Evolutionary conservation across 225 moss, liverwort and hornwort species (phyloP).

Genomic region (Polytrichum commune): DNA sequence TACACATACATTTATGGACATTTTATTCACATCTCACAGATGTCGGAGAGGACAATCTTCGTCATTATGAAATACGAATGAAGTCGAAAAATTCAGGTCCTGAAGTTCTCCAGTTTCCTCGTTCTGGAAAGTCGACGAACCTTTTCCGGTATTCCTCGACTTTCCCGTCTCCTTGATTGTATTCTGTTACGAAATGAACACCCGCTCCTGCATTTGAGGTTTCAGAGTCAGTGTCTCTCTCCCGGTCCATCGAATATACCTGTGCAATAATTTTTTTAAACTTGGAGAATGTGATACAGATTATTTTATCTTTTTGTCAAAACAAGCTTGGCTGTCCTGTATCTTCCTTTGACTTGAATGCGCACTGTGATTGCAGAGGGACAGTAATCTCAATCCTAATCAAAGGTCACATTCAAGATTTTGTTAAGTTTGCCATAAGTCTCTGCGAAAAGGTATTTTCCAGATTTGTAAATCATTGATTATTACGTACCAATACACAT

Average conservation of each 20-base stretch:
- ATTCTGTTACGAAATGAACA: no score
- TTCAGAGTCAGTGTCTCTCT: no score
- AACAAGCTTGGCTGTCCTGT: not conserved
- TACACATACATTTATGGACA: no score
- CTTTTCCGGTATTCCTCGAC: not conserved
- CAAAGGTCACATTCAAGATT: slow-evolving; percentile 31
- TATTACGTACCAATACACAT: slow-evolving; percentile 2
- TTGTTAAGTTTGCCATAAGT: slow-evolving; percentile 36
- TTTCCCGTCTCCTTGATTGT: not conserved
- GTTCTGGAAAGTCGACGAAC: not conserved
- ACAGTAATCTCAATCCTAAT: slow-evolving; percentile 37
- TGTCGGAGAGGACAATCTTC: slow-evolving; percentile 33
- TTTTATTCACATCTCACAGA: slow-evolving; percentile 12
- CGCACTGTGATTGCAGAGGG: slow-evolving; percentile 31
- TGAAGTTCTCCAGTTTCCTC: slow-evolving; percentile 43
- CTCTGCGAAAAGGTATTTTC: slow-evolving; percentile 52
- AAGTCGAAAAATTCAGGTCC: slow-evolving; percentile 18
- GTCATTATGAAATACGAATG: slow-evolving; percentile 38
- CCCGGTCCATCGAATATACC: not conserved
- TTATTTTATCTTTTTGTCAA: not conserved
- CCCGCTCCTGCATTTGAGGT: no score
- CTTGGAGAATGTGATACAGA: slow-evolving; percentile 21
- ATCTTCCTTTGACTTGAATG: not conserved
- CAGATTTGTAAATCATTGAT: not conserved
- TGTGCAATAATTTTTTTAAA: no score